phyloP scores from a whole-genome alignment of 2,329 filamentous ascomycete genomes.

The Fusarium sp. region DNA sequence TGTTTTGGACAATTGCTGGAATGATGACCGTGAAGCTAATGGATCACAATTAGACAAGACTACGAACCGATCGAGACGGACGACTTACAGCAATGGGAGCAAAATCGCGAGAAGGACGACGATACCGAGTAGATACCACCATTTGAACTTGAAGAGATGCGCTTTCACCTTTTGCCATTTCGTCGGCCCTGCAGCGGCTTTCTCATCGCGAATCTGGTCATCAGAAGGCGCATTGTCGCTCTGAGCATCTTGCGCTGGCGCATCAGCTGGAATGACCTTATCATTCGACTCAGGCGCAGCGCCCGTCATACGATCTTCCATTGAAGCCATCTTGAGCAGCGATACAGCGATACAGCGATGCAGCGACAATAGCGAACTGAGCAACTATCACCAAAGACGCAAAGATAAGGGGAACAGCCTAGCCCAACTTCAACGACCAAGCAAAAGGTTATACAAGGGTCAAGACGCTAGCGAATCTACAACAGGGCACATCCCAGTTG shows the following conservation, averaged over 20 bases:
- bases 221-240: conserved; percentile 27
- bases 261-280: background rate
- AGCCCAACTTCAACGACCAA: background rate
- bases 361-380: background rate
- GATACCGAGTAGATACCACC: conserved; percentile 57
- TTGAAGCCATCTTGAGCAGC: conserved; percentile 8
- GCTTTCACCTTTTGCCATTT: conserved; percentile 52
- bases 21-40: conserved; percentile 60
- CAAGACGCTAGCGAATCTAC: background rate
- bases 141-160: conserved; percentile 58
- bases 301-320: background rate
- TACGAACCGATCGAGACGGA: background rate
- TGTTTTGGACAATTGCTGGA: conserved; percentile 59
- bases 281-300: background rate
- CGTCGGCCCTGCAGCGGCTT: conserved; percentile 1
- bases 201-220: conserved; percentile 35
- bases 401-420: background rate
- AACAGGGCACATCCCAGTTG: conserved; percentile 4
- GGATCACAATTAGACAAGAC: fast-evolving
- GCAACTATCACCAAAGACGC: background rate
- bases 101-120: conserved; percentile 59
- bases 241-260: conserved; percentile 1
- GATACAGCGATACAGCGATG: too few relatives aligned
- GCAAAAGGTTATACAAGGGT: conserved; percentile 29
- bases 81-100: conserved; percentile 59